Evolutionary conservation across 2,329 filamentous ascomycete genomes (phyloP), one percentile per base, ranked within the genome.

Genomic region (Colletotrichum graminicola): DNA sequence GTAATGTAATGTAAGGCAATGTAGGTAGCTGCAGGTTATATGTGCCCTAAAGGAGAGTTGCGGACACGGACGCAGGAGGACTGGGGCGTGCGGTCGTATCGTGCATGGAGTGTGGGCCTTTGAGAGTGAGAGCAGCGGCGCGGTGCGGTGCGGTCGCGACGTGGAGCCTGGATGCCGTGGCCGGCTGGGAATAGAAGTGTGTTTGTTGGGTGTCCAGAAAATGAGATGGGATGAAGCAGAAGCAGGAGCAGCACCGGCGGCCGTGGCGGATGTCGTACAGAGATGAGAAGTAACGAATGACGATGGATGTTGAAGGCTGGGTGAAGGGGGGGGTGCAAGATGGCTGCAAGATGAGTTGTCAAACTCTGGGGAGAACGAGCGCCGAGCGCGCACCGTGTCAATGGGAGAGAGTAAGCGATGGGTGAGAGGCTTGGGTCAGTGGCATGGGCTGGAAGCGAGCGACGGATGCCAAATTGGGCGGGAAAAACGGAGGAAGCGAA

Each of bases 31-130:
- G 72, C 70, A 73, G 67, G 69, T 71, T 73, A 71, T 73, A 76
- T 77, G 77, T 77, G 76, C 73, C 75, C 76, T 76, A 75, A 76
- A 77, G 75, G 77, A 76, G 78, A 75, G 74, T 67, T 77, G 77
- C 76, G 75, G 75, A 72, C 56, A 55, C 47, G 65, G 67, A 63
- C 66, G 73, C 71, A 74, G 73, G 62, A 71, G 71, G 55, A 57
- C 60, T 54, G 62, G 61, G 67, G 65, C 65, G 45, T 66, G 62
- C 68, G 66, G 74, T 74, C 72, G 75, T 77, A 75, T 76, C 74
- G 72, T 79, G 78, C 78, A 80, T 80, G 77, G 77, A 78, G 73
- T 73, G 77, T 78, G 76, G 77, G 72, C 73, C 75, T 54, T 61
- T 41, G 57, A 45, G 36, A 67, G 64, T 52, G 36, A 67, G 64